phyloP scores from a whole-genome alignment of 1,284 basidiomycete species.

The Cryptococcus amylolentus region DNA sequence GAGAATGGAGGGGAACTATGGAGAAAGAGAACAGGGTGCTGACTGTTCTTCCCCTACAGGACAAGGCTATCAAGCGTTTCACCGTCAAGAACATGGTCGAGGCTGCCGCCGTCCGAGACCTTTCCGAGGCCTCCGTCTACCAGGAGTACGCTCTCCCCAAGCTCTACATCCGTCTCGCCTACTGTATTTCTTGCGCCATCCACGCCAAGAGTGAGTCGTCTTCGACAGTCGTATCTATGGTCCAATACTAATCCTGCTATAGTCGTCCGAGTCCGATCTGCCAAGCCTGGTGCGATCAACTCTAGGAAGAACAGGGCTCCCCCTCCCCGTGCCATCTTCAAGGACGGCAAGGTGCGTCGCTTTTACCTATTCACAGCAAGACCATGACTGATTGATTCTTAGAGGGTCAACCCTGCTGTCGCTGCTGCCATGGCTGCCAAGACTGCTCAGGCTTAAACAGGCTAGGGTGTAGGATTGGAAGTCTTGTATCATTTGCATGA shows the following conservation, averaged over 20 bases:
- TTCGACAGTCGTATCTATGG: not conserved
- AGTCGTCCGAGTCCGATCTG: constrained; percentile 94
- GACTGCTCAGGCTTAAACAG: constrained; percentile 41
- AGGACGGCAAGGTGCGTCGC: constrained; percentile 76
- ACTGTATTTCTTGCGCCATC: constrained; percentile 99
- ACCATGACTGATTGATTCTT: not conserved
- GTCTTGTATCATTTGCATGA: constrained; percentile 17
- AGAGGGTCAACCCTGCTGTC: constrained; percentile 74
- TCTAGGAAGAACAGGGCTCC: constrained; percentile 89
- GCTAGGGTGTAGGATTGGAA: constrained; percentile 11
- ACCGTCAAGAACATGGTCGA: constrained; percentile 99
- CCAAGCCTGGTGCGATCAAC: constrained; percentile 62
- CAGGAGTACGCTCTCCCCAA: constrained; percentile 96
- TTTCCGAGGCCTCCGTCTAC: constrained; percentile 95
- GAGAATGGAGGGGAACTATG: not conserved
- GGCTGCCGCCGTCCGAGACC: constrained; percentile 94
- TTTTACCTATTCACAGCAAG: not conserved
- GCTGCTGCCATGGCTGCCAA: constrained; percentile 60
- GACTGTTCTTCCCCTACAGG: constrained; percentile 51
- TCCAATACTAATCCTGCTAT: not conserved
- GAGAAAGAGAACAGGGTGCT: not conserved
- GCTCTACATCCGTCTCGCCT: constrained; percentile 98
- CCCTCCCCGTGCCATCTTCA: constrained; percentile 93
- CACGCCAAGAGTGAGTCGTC: constrained; percentile 82
- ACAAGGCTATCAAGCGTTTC: constrained; percentile 99